A percentile compares a stretch with the other conserved stretches of the same genome.
These are phyloP conservation scores for Actinomortierella wolfii DNA, from an alignment of 371 early-diverging fungal genomes.

Conservation along the genomic window DNA sequence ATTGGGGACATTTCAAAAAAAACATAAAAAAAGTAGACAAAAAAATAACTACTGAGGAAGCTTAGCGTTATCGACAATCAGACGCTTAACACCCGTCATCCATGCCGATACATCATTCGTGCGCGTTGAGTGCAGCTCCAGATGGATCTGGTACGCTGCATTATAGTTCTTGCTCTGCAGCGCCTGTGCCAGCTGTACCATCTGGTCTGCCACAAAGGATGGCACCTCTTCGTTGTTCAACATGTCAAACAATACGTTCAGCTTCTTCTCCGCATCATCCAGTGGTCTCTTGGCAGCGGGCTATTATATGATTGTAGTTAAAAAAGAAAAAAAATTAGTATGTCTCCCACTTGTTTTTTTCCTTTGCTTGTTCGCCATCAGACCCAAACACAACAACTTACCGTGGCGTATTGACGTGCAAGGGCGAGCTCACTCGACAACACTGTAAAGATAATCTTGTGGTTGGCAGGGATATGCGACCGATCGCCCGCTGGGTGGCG, in stretches of 20 bases:
- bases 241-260: conserved; percentile 74
- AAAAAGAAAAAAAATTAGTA: too few relatives aligned
- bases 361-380: not conserved
- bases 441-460: conserved; percentile 60
- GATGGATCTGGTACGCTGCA: conserved; percentile 52
- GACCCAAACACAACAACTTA: conserved; percentile 41
- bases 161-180: conserved; percentile 54
- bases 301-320: conserved; percentile 17
- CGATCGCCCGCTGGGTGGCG: conserved; percentile 72
- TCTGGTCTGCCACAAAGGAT: conserved; percentile 54
- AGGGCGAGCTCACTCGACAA: conserved; percentile 54
- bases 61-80: conserved; percentile 49
- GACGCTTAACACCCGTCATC: conserved; percentile 67
- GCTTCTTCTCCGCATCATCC: conserved; percentile 77
- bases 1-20: too few relatives aligned
- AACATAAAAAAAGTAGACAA: too few relatives aligned
- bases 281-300: conserved; percentile 71
- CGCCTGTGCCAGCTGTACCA: conserved; percentile 62
- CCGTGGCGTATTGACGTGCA: conserved; percentile 56
- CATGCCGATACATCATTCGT: conserved; percentile 59
- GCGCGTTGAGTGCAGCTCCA: conserved; percentile 57
- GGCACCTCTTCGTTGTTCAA: conserved; percentile 75
- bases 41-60: conserved; percentile 12
- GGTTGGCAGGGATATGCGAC: conserved; percentile 73
- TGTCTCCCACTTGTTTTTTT: not conserved